Percentiles rank a stretch among this genome's conserved stretches.
phyloP scores from a whole-genome alignment of 768 basidiomycete species.

The Tricholoma saponaceum region DNA sequence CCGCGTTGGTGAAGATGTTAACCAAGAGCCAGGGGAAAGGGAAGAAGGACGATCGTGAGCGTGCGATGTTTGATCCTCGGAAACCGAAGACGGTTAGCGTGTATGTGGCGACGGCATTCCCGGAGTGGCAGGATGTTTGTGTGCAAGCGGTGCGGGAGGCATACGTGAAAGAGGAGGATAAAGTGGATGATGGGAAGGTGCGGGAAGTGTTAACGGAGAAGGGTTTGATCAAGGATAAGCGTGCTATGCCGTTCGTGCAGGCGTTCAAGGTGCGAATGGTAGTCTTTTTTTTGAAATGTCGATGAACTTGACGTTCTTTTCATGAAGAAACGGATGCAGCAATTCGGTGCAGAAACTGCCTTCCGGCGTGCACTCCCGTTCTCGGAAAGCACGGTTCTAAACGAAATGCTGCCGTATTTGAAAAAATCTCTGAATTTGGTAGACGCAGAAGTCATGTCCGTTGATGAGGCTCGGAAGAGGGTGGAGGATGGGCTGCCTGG shows the following conservation, averaged over 20 bases:
- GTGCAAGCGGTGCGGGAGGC: constrained; percentile 71
- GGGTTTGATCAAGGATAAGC: constrained; percentile 93
- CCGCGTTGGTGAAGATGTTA: constrained; percentile 71
- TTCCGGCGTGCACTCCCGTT: constrained; percentile 84
- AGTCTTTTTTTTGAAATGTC: constrained; percentile 50
- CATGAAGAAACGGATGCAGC: constrained; percentile 72
- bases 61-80: constrained; percentile 73
- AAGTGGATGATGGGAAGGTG: constrained; percentile 82
- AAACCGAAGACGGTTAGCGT: constrained; percentile 81
- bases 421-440: constrained; percentile 69
- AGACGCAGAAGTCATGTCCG: constrained; percentile 67
- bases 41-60: constrained; percentile 37
- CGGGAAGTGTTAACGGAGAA: constrained; percentile 59
- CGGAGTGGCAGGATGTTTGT: constrained; percentile 88
- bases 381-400: constrained; percentile 72
- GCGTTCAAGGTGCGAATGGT: constrained; percentile 72
- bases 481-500: constrained; percentile 49
- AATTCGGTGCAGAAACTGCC: constrained; percentile 69
- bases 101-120: constrained; percentile 90
- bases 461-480: constrained; percentile 53
- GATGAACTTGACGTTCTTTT: neutral
- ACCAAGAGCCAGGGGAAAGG: constrained; percentile 67
- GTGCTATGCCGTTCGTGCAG: constrained; percentile 92
- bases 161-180: constrained; percentile 51
- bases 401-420: constrained; percentile 73